Base-by-base conservation (phyloP, 2,329 filamentous ascomycete genomes). In the Oidium heveae region DNA sequence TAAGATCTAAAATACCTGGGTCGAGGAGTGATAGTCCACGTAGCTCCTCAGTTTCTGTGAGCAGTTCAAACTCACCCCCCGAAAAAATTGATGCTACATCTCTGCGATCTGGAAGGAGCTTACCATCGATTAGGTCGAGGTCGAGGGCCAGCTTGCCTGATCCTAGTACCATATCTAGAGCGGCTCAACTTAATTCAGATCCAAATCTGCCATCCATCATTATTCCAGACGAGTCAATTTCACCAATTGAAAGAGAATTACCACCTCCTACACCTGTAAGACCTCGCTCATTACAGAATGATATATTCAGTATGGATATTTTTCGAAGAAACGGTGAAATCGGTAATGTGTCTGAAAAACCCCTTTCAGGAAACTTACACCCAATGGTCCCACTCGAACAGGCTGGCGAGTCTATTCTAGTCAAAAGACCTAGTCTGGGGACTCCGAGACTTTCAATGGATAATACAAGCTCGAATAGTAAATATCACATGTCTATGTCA, bases 311-410 rank as follows among this genome's bases (percentile, higher is more conserved):
- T 60, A 81, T 86, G 63, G 82, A 88, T 66, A 79, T 94, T 46
- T 88, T 87, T 46, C 84, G 93, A 67, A 79, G 83, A 54, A 84
- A 79, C 52, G 88, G 89, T 55, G 91, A 98, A 67, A 87, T 98
- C 44, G 91, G 94, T 63, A 80, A 88, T 61, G 87, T 98, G 20
- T 96, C 89, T 15, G 91, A 96, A 64, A 82, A 82, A 57, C 89
- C 88, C 32, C 87, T 86, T 1, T 79, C 79, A 12, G 82, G 82
- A 36, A 73, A 62, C 62, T 75, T 75, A 59, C 70, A 77, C 66
- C 66, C 77, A 65, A 71, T 73, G 67, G 66, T 73, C 61, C 68
- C 77, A 63, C 66, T 74, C 56, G 79, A 82, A 61, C 78, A 83
- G 59, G 85, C 87, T 0, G 86, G 86, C 53, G 83, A 91, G 65